phyloP scores from a whole-genome alignment of 768 basidiomycete species.

The Dentipellis sp. region DNA sequence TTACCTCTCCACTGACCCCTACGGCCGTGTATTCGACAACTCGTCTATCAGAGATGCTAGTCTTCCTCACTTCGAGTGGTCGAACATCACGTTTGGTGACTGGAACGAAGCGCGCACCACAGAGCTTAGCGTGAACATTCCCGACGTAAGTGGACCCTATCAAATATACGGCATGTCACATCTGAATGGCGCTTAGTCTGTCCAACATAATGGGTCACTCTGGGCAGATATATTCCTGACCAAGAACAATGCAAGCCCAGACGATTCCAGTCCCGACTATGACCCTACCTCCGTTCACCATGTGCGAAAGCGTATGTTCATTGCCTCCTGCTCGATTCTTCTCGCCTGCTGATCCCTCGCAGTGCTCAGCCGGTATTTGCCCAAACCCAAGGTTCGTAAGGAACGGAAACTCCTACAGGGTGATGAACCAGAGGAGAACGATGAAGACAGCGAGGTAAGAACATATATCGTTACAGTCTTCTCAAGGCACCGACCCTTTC shows the following conservation, averaged over 20 bases:
- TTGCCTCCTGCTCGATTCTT: conserved; percentile 1
- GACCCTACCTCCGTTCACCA: conserved; percentile 54
- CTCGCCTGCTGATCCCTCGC: not conserved
- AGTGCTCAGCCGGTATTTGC: conserved; percentile 85
- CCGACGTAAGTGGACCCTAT: conserved; percentile 38
- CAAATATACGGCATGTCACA: too few species aligned
- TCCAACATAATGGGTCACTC: conserved; percentile 68
- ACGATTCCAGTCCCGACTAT: conserved; percentile 49
- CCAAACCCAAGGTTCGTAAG: conserved; percentile 64
- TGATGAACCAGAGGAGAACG: conserved; percentile 28
- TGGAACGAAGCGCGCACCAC: conserved; percentile 52
- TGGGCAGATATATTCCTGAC: conserved; percentile 81
- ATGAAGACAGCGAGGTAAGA: conserved; percentile 43
- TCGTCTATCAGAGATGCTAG: conserved; percentile 34
- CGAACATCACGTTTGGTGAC: conserved; percentile 70
- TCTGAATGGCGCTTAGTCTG: conserved; percentile 36
- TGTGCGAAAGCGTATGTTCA: conserved; percentile 58
- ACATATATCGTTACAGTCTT: not conserved
- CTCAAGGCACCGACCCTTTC: not conserved
- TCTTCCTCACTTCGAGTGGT: conserved; percentile 68
- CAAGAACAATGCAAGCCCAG: conserved; percentile 53
- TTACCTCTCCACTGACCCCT: conserved; percentile 59
- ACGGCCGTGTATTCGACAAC: conserved; percentile 47
- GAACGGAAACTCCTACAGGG: conserved; percentile 67
- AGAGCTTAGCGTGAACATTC: conserved; percentile 54